These are phyloP conservation scores for Ceratocystis alfenasii DNA, from an alignment of 2,329 filamentous ascomycete species.

Conservation along the genomic window DNA sequence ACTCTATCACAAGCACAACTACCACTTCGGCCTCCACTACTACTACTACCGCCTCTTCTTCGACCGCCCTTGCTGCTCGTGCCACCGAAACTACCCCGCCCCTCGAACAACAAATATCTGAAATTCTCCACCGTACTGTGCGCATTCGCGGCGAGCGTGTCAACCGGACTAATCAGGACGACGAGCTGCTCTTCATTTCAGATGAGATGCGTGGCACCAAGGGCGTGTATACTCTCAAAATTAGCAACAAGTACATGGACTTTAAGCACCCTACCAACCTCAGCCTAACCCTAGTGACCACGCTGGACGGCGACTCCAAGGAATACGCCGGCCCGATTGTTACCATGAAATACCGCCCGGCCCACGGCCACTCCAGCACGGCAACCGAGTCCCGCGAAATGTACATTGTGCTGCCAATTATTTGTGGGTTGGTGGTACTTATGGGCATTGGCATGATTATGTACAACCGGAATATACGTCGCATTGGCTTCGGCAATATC, in stretches of 20 bases:
- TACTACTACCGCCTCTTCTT: background rate
- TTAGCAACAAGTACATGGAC: slow-evolving; percentile 32
- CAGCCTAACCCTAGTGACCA: slow-evolving; percentile 36
- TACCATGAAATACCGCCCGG: slow-evolving; percentile 28
- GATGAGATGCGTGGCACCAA: slow-evolving; percentile 30
- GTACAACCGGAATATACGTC: slow-evolving; percentile 42
- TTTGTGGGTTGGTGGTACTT: slow-evolving; percentile 38
- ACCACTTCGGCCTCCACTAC: background rate
- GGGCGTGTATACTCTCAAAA: slow-evolving; percentile 40
- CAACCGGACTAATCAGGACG: slow-evolving; percentile 33
- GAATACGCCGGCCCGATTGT: slow-evolving; percentile 36
- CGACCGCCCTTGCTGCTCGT: background rate
- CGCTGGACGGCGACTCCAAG: slow-evolving; percentile 29
- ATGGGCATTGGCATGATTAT: slow-evolving; percentile 44
- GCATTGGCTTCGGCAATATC: slow-evolving; percentile 41
- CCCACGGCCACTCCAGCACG: slow-evolving; percentile 27
- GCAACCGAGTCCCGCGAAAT: slow-evolving; percentile 34
- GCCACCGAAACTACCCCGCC: background rate
- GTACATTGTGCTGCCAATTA: slow-evolving; percentile 41
- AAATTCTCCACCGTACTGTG: slow-evolving; percentile 20
- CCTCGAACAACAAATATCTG: background rate
- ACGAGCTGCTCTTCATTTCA: slow-evolving; percentile 31
- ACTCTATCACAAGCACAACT: slow-evolving; percentile 20
- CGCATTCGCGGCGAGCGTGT: slow-evolving; percentile 30
- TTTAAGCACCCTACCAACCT: slow-evolving; percentile 36